Evolutionary conservation across 352 stramenopile genomes (phyloP), one percentile per base, ranked within the genome.

Genomic region (Globisporangium megalacanthum): DNA sequence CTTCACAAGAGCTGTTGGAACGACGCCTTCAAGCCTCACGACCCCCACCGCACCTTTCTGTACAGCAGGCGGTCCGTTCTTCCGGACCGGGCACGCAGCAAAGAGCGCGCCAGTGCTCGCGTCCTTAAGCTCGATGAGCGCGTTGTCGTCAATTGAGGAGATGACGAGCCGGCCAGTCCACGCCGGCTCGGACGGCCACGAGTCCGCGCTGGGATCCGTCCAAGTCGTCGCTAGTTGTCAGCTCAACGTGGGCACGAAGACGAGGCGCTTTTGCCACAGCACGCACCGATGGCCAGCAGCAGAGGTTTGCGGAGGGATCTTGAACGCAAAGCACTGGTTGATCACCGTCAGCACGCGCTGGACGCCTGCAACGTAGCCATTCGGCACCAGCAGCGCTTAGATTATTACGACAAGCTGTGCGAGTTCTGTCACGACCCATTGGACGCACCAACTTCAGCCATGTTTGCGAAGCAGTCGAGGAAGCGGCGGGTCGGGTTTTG

Each of bases 241-340:
- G 35, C 7, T 13, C 7, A 13, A 13, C 10, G 6, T 8, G 35
- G 35, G 35, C 35, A 39, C 35, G 35, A 13, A 39, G 35, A 39
- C 7, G 10, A 39, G 35, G 35, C 11, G 29, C 1, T 19, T 14
- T 11, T 54, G 8, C 35, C 42, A 52, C 35, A 4, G 10, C 35
- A 39, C 49, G 19, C 49, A 88, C 75, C 78, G 70, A 60, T 87
- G 75, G 3, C 79, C 79, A 14, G 76, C 68, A 17, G 76, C 70
- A 6, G 79, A 87, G 14, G 73, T 68, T 61, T 89, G 76, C 13
- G 74, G 76, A 9, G 79, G 79, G 37, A 89, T 87, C 59, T 81
- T 73, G 59, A 89, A 89, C 17, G 76, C 76, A 66, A 89, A 89
- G 31, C 73, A 74, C 54, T 84, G 72, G 64, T 87, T 87, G 66